Percentiles rank a stretch among this genome's conserved stretches.
Evolutionary conservation across 441 rosid species (phyloP).

Genomic region (Arabidopsis lyrata): DNA sequence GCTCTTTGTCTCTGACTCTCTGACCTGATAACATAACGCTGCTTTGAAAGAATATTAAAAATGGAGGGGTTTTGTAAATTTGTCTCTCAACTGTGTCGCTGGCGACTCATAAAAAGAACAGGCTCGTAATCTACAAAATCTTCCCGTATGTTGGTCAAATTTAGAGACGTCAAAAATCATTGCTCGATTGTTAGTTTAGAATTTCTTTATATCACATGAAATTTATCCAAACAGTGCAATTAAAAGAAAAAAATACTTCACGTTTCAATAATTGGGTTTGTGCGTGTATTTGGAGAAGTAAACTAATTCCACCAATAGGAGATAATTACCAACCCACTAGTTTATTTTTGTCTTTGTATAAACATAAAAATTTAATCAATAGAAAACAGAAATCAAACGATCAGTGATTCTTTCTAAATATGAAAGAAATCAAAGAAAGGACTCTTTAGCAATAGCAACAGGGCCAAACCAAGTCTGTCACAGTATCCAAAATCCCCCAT

Average conservation of each 20-base stretch:
- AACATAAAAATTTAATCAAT: neutral
- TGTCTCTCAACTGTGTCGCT: too few species aligned
- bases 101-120: too few species aligned
- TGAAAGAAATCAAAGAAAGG: neutral
- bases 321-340: neutral
- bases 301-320: neutral
- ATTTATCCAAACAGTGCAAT: too few species aligned
- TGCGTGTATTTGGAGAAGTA: neutral
- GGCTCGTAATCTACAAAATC: neutral
- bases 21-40: too few species aligned
- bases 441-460: slow-evolving; percentile 1
- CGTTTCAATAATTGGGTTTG: too few species aligned
- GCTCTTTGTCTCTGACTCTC: too few species aligned
- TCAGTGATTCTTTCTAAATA: neutral
- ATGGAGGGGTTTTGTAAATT: too few species aligned
- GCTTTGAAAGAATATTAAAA: too few species aligned
- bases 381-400: neutral
- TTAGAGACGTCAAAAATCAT: neutral
- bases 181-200: neutral
- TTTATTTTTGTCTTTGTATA: neutral
- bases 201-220: neutral
- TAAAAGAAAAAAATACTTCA: too few species aligned
- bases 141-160: neutral
- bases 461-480: slow-evolving; percentile 24
- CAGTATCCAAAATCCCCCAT: slow-evolving; percentile 7